These are phyloP conservation scores for Colletotrichum filicis DNA, from an alignment of 2,329 filamentous ascomycete species.

Conservation along the genomic window DNA sequence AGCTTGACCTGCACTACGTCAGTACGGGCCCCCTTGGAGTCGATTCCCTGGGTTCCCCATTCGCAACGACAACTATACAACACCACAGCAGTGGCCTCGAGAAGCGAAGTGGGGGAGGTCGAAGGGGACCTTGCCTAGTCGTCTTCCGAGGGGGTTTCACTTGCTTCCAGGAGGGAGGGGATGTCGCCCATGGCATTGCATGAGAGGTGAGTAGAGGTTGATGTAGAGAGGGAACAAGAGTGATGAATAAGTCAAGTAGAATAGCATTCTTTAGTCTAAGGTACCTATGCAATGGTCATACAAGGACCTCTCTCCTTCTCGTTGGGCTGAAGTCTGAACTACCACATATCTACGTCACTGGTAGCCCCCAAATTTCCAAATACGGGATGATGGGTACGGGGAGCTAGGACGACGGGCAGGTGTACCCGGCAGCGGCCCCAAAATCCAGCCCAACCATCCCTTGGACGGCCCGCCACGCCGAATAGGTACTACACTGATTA, in stretches of 20 bases:
- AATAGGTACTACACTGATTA: no score
- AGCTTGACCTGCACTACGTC: conserved; percentile 28
- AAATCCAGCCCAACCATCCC: background rate
- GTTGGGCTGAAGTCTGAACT: background rate
- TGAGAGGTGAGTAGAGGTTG: background rate
- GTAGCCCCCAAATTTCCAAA: background rate
- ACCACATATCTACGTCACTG: conserved; percentile 23
- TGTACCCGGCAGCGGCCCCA: background rate
- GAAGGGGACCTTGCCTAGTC: no score
- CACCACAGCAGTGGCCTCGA: background rate
- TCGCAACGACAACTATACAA: background rate
- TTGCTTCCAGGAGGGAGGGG: background rate
- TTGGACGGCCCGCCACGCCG: background rate
- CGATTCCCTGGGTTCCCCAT: background rate
- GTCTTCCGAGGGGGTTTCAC: background rate
- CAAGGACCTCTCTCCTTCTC: background rate
- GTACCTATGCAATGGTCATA: background rate
- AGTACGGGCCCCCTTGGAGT: conserved; percentile 4
- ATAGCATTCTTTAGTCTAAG: background rate
- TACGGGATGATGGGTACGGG: background rate
- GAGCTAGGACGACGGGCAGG: background rate
- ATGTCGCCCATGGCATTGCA: background rate
- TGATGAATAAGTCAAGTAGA: background rate
- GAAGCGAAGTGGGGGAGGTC: background rate
- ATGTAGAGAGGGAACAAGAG: background rate